Evolutionary conservation across 352 stramenopile species (phyloP).

Genomic region (Saprolegnia diclina): DNA sequence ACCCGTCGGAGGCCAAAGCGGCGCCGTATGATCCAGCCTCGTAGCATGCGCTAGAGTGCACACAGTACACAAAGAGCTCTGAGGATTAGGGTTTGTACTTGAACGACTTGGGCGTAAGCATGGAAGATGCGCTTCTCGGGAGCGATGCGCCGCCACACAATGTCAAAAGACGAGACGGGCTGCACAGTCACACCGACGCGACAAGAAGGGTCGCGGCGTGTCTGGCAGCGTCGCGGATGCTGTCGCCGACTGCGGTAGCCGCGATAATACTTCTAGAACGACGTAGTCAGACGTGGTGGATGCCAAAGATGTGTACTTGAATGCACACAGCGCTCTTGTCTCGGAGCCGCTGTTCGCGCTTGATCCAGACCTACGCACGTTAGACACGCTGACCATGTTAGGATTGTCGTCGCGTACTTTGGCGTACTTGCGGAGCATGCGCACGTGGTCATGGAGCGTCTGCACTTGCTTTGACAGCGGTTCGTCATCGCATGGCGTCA

Average conservation of each 20-base stretch:
- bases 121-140: slow-evolving; percentile 22
- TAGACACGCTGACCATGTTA: not conserved
- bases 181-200: not conserved
- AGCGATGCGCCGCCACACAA: slow-evolving; percentile 7
- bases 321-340: slow-evolving; percentile 41
- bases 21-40: slow-evolving; percentile 29
- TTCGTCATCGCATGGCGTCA: not conserved
- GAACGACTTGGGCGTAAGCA: not conserved
- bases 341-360: slow-evolving; percentile 54
- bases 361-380: slow-evolving; percentile 50
- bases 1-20: slow-evolving; percentile 28
- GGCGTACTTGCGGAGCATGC: slow-evolving; percentile 63
- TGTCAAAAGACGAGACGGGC: not conserved
- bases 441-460: slow-evolving; percentile 43
- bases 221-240: too few species aligned
- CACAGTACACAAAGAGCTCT: not conserved
- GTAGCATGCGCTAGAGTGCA: slow-evolving; percentile 28
- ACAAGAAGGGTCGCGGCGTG: not conserved
- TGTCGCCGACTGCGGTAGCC: slow-evolving; percentile 1
- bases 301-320: too few species aligned
- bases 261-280: slow-evolving; percentile 20
- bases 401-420: too few species aligned
- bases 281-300: too few species aligned
- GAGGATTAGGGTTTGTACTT: not conserved
- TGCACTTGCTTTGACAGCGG: slow-evolving; percentile 27